Evolutionary conservation across 2,329 filamentous ascomycete genomes (phyloP).

Genomic region (Aureobasidium melanogenum): DNA sequence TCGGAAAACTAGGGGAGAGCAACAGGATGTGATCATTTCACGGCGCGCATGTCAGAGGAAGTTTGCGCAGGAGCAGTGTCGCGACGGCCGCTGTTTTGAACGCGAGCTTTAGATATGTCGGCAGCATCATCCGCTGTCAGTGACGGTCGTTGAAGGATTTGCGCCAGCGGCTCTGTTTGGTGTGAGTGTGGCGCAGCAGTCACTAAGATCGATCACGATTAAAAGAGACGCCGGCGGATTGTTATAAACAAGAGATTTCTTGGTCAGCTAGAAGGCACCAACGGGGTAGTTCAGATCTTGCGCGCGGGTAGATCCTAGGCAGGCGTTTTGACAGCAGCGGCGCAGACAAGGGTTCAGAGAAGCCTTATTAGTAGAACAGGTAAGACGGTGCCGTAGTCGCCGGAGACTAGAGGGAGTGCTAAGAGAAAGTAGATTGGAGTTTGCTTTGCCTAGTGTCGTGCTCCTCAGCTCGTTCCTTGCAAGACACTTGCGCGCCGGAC

Average conservation of each 20-base stretch:
- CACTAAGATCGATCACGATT: not conserved
- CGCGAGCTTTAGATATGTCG: not conserved
- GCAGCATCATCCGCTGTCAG: not conserved
- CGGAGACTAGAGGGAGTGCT: constrained; percentile 5
- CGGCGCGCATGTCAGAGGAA: not conserved
- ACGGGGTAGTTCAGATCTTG: not conserved
- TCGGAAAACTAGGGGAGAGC: not conserved
- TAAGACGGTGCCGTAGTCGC: constrained; percentile 4
- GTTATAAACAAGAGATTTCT: constrained; percentile 2
- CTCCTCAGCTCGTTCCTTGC: constrained; percentile 8
- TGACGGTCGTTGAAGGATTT: not conserved
- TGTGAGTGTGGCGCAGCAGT: constrained; percentile 9
- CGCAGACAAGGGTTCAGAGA: constrained; percentile 1
- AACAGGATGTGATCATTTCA: not conserved
- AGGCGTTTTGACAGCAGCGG: not conserved
- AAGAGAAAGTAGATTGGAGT: constrained; percentile 9
- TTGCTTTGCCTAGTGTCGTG: constrained; percentile 9
- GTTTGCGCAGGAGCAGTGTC: no score
- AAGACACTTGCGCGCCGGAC: constrained; percentile 7
- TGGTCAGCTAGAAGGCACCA: constrained; percentile 7
- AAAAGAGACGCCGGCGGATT: not conserved
- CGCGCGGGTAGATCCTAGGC: not conserved
- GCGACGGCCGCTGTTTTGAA: not conserved
- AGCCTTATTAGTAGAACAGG: not conserved
- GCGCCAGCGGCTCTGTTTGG: not conserved